Conservation (phyloP, 352 stramenopile species). For the Pythium biforme region DNA sequence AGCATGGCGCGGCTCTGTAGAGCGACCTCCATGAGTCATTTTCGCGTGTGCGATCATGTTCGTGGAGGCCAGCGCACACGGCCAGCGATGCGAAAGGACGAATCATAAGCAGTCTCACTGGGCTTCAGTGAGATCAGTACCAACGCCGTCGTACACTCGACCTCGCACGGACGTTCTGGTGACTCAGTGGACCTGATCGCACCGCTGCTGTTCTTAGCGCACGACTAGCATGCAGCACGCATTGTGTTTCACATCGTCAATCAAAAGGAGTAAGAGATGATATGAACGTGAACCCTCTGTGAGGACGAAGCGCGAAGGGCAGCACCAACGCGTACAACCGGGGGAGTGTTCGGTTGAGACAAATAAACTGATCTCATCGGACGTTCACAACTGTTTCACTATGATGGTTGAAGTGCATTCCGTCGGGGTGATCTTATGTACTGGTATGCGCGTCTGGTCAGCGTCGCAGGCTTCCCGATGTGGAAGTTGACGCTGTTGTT, state of each 20-base stretch:
- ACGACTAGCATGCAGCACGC: neutral
- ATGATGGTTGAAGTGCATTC: too few species aligned
- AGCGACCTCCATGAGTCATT: too few species aligned
- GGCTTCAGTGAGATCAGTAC: conserved; percentile 18
- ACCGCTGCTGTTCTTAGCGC: too few species aligned
- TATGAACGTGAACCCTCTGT: neutral
- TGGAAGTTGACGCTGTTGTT: neutral
- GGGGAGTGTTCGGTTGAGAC: conserved; percentile 3
- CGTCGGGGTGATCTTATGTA: too few species aligned
- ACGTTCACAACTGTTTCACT: too few species aligned
- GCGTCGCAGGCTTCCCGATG: neutral
- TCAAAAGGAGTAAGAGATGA: neutral
- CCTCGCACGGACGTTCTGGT: neutral
- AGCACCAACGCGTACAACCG: neutral
- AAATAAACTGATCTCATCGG: conserved; percentile 4
- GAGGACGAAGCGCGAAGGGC: neutral
- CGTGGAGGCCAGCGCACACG: too few species aligned
- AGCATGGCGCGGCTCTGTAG: too few species aligned
- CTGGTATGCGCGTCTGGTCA: too few species aligned
- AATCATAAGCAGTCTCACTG: conserved; percentile 1
- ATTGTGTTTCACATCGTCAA: neutral
- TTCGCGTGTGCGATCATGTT: neutral
- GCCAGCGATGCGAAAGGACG: neutral
- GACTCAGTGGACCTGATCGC: neutral
- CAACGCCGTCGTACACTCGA: conserved; percentile 1